Evolutionary conservation across 306 rosid genomes (phyloP).

Genomic region (Vigna angularis): DNA sequence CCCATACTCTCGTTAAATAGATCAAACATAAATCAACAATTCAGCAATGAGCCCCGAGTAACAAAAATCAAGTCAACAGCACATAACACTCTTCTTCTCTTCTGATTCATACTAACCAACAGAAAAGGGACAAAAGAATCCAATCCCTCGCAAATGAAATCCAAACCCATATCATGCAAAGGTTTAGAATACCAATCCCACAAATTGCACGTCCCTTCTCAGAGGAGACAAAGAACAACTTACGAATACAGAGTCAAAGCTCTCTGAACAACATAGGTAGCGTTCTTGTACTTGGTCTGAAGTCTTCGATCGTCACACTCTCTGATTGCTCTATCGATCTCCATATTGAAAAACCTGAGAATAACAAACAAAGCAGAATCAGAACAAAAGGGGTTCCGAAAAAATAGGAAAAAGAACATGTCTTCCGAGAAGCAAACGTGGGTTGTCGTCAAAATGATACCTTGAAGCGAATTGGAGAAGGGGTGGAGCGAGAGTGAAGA

Average conservation of each 20-base stretch:
- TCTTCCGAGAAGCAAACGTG: constrained; percentile 40
- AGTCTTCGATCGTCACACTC: constrained; percentile 87
- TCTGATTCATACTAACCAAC: constrained; percentile 20
- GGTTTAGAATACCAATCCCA: constrained; percentile 14
- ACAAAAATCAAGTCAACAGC: constrained; percentile 28
- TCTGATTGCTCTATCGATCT: constrained; percentile 86
- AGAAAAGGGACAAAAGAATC: constrained; percentile 10
- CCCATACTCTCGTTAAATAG: constrained; percentile 33
- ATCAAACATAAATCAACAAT: constrained; percentile 26
- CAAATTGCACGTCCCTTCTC: not conserved
- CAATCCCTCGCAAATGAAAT: constrained; percentile 31
- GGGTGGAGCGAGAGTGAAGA: not conserved
- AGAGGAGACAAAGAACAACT: constrained; percentile 50
- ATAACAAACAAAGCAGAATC: constrained; percentile 16
- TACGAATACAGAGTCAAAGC: constrained; percentile 88
- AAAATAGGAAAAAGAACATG: constrained; percentile 30
- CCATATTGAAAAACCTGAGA: constrained; percentile 59
- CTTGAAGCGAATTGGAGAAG: constrained; percentile 25
- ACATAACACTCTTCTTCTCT: constrained; percentile 20
- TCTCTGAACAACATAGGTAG: constrained; percentile 88
- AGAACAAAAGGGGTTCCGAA: constrained; percentile 36
- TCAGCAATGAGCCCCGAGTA: constrained; percentile 27
- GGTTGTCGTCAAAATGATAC: constrained; percentile 40
- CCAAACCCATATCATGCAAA: constrained; percentile 34
- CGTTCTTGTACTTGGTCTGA: constrained; percentile 86